Conservation (phyloP, 192 early-diverging fungal species). For the Gonapodya prolifera region DNA sequence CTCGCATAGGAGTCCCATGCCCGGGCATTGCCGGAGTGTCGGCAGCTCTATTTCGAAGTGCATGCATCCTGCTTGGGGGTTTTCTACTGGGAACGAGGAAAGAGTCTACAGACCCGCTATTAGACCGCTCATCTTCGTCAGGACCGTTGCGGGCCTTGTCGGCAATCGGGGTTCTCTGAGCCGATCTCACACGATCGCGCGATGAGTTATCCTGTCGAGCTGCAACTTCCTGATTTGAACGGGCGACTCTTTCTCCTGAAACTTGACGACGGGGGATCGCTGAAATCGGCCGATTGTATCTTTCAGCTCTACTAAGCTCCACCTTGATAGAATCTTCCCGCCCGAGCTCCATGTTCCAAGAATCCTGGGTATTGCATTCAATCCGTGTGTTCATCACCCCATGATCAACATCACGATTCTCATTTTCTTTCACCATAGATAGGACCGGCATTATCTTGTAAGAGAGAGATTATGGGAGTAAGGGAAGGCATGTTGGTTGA, state of each 20-base stretch:
- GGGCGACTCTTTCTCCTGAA: too few relatives aligned
- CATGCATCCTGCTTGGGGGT: neutral
- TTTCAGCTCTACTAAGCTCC: neutral
- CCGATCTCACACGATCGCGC: too few relatives aligned
- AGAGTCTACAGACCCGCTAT: neutral
- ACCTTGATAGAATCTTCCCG: neutral
- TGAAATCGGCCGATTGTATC: neutral
- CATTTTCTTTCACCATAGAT: neutral
- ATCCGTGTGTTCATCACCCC: too few relatives aligned
- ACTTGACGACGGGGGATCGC: neutral
- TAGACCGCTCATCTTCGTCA: neutral
- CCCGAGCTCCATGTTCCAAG: neutral
- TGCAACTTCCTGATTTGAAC: too few relatives aligned
- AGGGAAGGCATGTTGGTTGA: too few relatives aligned
- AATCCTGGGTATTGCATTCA: neutral
- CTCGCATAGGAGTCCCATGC: neutral
- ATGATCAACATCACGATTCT: neutral
- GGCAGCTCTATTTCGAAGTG: neutral
- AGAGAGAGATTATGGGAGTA: neutral
- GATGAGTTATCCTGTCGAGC: too few relatives aligned
- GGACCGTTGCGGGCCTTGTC: too few relatives aligned
- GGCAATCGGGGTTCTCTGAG: too few relatives aligned
- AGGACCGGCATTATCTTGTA: neutral
- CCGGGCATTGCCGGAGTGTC: neutral
- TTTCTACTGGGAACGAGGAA: neutral